Evolutionary conservation across 23 red algal species (phyloP).

Genomic region (Agarophyton chilense): DNA sequence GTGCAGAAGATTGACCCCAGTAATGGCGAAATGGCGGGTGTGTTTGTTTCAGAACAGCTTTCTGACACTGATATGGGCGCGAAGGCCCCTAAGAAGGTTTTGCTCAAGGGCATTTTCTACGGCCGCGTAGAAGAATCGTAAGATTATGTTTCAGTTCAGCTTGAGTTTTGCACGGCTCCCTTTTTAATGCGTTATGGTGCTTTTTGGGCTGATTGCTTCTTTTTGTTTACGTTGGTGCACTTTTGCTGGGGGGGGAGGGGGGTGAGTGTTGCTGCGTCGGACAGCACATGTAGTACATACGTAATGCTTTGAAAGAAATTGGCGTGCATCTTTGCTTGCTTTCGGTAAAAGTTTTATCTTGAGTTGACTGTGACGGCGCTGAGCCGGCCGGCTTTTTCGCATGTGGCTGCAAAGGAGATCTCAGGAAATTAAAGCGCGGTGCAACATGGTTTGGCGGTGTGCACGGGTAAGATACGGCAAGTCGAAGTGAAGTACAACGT

Average conservation of each 20-base stretch:
- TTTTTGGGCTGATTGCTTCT: background rate
- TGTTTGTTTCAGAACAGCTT: slow-evolving; percentile 98
- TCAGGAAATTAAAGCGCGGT: too few species aligned
- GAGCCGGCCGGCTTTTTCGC: too few species aligned
- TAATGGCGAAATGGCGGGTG: slow-evolving; percentile 88
- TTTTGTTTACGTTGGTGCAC: background rate
- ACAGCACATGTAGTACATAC: background rate
- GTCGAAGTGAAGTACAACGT: too few species aligned
- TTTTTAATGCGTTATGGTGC: background rate
- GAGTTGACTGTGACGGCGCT: too few species aligned
- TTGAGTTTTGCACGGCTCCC: background rate
- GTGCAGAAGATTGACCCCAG: slow-evolving; percentile 96
- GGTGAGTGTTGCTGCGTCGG: too few species aligned
- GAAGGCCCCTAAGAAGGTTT: slow-evolving; percentile 95
- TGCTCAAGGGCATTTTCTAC: slow-evolving; percentile 99
- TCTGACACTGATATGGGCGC: slow-evolving; percentile 99
- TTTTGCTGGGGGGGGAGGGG: background rate
- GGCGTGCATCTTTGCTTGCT: background rate
- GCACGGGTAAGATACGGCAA: too few species aligned
- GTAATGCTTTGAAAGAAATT: too few species aligned
- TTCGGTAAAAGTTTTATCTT: slow-evolving; percentile 26
- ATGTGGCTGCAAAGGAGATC: too few species aligned
- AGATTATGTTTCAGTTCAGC: background rate
- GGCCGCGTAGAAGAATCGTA: slow-evolving; percentile 84
- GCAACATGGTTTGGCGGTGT: too few species aligned